Percentiles rank a stretch among this genome's conserved stretches.
These are phyloP conservation scores for Phytophthora quininea DNA, from an alignment of 352 stramenopile species.

Conservation along the genomic window DNA sequence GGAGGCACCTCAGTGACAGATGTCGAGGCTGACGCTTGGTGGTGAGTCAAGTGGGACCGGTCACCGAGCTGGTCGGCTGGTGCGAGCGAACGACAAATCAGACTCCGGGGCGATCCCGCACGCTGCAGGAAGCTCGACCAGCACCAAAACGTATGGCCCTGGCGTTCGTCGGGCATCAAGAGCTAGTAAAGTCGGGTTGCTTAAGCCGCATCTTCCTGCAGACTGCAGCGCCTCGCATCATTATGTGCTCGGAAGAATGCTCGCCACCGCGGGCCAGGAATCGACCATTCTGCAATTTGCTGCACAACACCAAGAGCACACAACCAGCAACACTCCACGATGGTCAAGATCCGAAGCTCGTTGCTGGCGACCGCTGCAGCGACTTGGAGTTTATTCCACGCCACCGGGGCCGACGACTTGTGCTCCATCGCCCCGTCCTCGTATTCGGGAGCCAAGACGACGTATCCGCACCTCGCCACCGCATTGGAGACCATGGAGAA, in stretches of 20 bases:
- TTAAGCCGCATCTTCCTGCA: conserved; percentile 17
- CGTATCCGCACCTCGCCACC: conserved; percentile 39
- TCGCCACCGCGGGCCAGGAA: background rate
- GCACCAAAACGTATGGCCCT: background rate
- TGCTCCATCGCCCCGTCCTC: conserved; percentile 43
- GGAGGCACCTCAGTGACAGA: conserved; percentile 24
- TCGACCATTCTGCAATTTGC: conserved; percentile 39
- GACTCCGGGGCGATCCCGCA: background rate
- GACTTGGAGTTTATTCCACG: conserved; percentile 14
- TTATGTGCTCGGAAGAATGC: background rate
- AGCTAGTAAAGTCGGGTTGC: conserved; percentile 8
- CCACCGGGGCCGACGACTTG: conserved; percentile 32
- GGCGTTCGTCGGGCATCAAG: conserved; percentile 7
- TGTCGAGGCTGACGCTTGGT: conserved; percentile 12
- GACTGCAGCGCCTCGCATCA: background rate
- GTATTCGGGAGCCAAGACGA: conserved; percentile 39
- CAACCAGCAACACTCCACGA: conserved; percentile 1
- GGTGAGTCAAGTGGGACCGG: conserved; percentile 30
- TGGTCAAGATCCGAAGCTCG: conserved; percentile 27
- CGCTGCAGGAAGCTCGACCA: background rate
- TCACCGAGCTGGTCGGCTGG: conserved; percentile 5
- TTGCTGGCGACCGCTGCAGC: conserved; percentile 18
- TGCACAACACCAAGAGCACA: conserved; percentile 4
- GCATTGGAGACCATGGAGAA: conserved; percentile 47
- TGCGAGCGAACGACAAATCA: conserved; percentile 28